Evolutionary conservation across 108 stramenopile species (phyloP), one percentile per base, ranked within the genome.

Genomic region (Bacterosira constricta): DNA sequence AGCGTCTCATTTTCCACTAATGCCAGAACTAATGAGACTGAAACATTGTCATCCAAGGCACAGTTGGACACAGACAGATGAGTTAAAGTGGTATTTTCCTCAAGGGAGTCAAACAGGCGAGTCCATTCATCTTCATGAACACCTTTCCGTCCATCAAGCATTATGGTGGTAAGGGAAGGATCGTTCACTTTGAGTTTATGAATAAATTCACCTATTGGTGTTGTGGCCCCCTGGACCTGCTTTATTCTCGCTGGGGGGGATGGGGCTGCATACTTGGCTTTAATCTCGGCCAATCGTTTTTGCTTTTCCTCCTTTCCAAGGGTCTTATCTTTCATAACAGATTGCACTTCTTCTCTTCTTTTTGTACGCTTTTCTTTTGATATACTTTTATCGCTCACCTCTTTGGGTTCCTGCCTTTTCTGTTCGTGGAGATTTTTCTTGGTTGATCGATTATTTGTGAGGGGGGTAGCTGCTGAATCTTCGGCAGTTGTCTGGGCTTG

Each of bases 311-410:
- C 56, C 30, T 39, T 37, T 34, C 56, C 68, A 25, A 69, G 37
- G 11, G 68, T 35, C 38, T 54, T 35, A 57, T 69, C 68, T 32
- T 69, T 69, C 68, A 69, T 69, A 2, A 57, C 26, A 20, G 68
- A 18, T 32, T 69, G 68, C 1, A 56, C 27, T 58, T 69, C 68
- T 17, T 25, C 31, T 13, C 68, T 6, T 21, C n/a, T n/a, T n/a
- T n/a, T n/a, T n/a, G n/a, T n/a, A n/a, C n/a, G n/a, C n/a, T n/a
- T n/a, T n/a, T n/a, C n/a, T n/a, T n/a, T n/a, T n/a, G n/a, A n/a
- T n/a, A n/a, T n/a, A n/a, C n/a, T n/a, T n/a, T n/a, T n/a, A n/a
- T n/a, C n/a, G n/a, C n/a, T n/a, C n/a, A n/a, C n/a, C n/a, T n/a
- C n/a, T n/a, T n/a, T n/a, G n/a, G n/a, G n/a, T n/a, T n/a, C n/a